Conservation (phyloP, 1,139 yeast species). For the Yamadazyma buinensis region DNA sequence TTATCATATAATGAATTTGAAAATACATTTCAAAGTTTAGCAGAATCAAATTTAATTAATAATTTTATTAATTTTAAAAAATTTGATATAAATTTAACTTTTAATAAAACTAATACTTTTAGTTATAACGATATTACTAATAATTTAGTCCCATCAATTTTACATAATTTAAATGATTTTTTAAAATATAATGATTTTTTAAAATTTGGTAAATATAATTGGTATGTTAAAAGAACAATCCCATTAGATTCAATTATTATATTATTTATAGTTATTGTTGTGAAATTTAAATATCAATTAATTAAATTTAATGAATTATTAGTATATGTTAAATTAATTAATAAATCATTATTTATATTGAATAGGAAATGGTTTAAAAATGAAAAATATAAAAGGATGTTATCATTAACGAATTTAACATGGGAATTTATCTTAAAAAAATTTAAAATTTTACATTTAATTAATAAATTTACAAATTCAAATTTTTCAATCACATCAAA, state of each 20-base stretch:
- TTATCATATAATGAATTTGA: conserved; percentile 36
- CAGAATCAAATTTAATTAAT: conserved; percentile 35
- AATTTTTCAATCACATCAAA: conserved; percentile 14
- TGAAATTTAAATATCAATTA: conserved; percentile 48
- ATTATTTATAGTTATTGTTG: conserved; percentile 48
- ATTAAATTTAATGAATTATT: conserved; percentile 32
- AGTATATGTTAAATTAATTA: conserved; percentile 37
- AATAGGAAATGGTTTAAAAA: conserved; percentile 46
- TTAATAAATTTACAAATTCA: conserved; percentile 25
- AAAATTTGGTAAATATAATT: conserved; percentile 50
- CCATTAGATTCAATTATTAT: conserved; percentile 60
- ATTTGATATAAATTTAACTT: conserved; percentile 33
- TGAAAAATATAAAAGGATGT: conserved; percentile 45
- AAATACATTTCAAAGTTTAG: conserved; percentile 40
- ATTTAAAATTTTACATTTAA: conserved; percentile 28
- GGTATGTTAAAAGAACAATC: conserved; percentile 57
- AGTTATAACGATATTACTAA: conserved; percentile 48
- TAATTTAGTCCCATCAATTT: conserved; percentile 54
- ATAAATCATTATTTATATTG: conserved; percentile 41
- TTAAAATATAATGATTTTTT: conserved; percentile 45
- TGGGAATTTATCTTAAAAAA: conserved; percentile 44
- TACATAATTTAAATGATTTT: conserved; percentile 56
- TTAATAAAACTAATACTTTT: conserved; percentile 32
- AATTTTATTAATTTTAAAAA: conserved; percentile 27
- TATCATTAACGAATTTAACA: conserved; percentile 38